Conservation (phyloP, 441 rosid genomes). For the Syzygium syzygioides region DNA sequence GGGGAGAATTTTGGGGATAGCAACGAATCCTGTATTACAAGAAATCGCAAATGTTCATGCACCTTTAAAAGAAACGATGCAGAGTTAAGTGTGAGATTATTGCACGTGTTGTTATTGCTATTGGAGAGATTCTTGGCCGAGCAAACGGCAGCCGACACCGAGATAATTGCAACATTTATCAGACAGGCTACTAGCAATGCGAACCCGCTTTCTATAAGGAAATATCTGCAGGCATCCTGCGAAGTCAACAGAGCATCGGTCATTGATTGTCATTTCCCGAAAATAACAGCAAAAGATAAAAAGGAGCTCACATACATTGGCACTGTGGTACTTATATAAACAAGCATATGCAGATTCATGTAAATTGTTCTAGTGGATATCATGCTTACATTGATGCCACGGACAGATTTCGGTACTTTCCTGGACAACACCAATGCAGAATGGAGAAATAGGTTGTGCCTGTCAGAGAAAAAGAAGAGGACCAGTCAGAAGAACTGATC, state of each 20-base stretch:
- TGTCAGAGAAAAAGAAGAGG: background rate
- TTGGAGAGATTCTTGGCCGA: slow-evolving; percentile 13
- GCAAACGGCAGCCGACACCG: slow-evolving; percentile 44
- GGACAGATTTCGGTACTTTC: background rate
- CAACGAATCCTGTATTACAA: background rate
- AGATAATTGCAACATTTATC: slow-evolving; percentile 46
- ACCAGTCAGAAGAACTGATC: background rate
- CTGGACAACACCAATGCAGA: background rate
- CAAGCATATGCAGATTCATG: background rate
- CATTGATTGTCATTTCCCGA: background rate
- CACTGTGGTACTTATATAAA: background rate
- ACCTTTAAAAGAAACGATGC: slow-evolving; percentile 48
- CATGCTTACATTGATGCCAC: background rate
- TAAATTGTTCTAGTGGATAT: background rate
- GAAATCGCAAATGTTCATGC: background rate
- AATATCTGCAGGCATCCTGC: slow-evolving; percentile 57
- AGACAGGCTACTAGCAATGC: slow-evolving; percentile 57
- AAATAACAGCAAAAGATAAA: background rate
- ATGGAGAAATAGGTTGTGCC: slow-evolving; percentile 52
- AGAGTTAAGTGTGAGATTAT: slow-evolving; percentile 42
- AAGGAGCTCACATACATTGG: slow-evolving; percentile 28
- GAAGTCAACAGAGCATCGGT: background rate
- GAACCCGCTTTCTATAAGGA: slow-evolving; percentile 60
- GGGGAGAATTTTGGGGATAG: background rate
- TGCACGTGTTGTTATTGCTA: slow-evolving; percentile 22